Base-by-base conservation (phyloP, 2,329 filamentous ascomycete genomes). In the Emydomyces testavorans region DNA sequence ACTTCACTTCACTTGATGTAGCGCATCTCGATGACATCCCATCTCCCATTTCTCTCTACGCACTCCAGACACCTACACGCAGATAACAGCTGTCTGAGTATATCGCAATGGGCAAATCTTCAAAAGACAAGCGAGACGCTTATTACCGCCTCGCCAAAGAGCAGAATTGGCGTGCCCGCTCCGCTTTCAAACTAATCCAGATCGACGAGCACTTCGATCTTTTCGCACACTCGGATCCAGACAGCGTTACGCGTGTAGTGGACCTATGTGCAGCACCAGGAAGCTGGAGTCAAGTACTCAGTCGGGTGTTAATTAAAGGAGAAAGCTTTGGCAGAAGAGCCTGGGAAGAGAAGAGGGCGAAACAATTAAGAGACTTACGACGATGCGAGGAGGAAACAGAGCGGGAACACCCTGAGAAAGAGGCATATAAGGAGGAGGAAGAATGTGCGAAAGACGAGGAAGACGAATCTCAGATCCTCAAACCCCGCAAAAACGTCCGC, bases 141-240 rank as follows among this genome's bases (percentile, higher is more conserved):
- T 98, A 98, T 70, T 98, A 98, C 62, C 80, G 92, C 46, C 83
- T 98, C 6, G 92, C 92, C 15, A 98, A 98, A 70, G 92, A 98
- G 67, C 92, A 98, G 72, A 93, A 93, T 54, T 98, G 92, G 90
- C 85, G 92, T 29, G 92, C 92, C 23, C 79, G 92, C 50, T 94
- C 88, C 56, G 92, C 92, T 6, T 98, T 95, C 73, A 98, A 98
- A 68, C 78, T 98, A 20, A 79, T 98, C 10, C 92, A 98, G 66
- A 79, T 98, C 20, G 89, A 98, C 64, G 88, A 77, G 80, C 87
- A 95, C 70, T 98, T 96, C 69, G 85, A 95, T 60, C 77, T 98
- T 8, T 95, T 98, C 65, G 78, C 70, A n/a, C 68, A 70, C 53
- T 64, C 67, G 50, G 65, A 70, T 46, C 69, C 69, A 6, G 65